phyloP scores from a whole-genome alignment of 768 basidiomycete genomes.

The Kwoniella sp. region DNA sequence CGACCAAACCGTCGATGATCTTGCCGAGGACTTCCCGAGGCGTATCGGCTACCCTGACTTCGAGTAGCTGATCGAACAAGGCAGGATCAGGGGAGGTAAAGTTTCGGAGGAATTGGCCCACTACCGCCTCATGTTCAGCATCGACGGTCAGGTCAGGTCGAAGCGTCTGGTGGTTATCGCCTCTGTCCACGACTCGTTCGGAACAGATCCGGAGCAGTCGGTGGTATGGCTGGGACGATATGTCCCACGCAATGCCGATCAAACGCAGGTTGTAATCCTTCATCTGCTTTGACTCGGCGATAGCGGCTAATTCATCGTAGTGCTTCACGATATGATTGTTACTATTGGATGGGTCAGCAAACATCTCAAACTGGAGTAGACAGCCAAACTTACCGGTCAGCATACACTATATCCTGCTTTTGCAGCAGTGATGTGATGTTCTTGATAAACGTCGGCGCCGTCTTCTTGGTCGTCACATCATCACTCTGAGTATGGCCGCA shows the following conservation, averaged over 20 bases:
- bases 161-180: conserved; percentile 77
- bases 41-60: conserved; percentile 36
- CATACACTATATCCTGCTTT: conserved; percentile 73
- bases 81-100: conserved; percentile 53
- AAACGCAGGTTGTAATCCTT: conserved; percentile 58
- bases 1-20: conserved; percentile 56
- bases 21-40: conserved; percentile 67
- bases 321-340: conserved; percentile 87
- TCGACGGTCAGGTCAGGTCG: conserved; percentile 56
- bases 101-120: conserved; percentile 71
- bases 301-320: conserved; percentile 64
- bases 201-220: conserved; percentile 70
- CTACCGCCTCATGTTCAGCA: conserved; percentile 67
- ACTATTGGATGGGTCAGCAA: conserved; percentile 48
- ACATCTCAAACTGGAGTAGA: not conserved
- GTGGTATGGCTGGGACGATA: conserved; percentile 58
- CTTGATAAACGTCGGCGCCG: conserved; percentile 62
- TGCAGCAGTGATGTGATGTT: conserved; percentile 65
- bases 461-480: conserved; percentile 72
- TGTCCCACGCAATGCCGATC: conserved; percentile 74
- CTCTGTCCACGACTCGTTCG: conserved; percentile 68
- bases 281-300: conserved; percentile 48
- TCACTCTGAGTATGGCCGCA: conserved; percentile 94
- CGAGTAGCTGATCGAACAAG: conserved; percentile 61
- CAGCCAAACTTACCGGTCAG: conserved; percentile 68